These are phyloP conservation scores for Fusarium agapanthi DNA, from an alignment of 2,329 filamentous ascomycete genomes.

Conservation along the genomic window DNA sequence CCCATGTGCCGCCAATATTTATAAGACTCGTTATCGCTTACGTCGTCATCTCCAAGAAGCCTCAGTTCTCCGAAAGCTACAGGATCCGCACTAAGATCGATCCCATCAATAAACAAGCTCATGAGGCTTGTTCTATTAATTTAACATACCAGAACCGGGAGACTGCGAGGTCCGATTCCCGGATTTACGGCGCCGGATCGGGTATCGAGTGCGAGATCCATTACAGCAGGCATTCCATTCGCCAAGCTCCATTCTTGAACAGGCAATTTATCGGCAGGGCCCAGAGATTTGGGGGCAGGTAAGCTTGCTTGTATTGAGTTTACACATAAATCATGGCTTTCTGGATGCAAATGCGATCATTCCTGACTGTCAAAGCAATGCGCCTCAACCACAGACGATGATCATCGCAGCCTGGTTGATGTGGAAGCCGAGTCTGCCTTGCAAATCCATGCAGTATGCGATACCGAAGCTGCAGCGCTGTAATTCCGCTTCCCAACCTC, in stretches of 20 bases:
- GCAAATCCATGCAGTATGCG: background rate
- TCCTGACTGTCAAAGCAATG: background rate
- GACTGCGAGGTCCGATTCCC: background rate
- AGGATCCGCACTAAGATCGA: background rate
- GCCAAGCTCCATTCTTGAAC: background rate
- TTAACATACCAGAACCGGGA: conserved; percentile 1
- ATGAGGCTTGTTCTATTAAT: background rate
- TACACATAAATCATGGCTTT: background rate
- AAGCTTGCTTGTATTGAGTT: background rate
- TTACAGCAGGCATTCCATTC: conserved; percentile 10
- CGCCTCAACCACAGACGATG: background rate
- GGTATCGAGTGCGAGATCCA: conserved; percentile 3
- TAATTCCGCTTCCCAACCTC: conserved; percentile 5
- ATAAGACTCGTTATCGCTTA: background rate
- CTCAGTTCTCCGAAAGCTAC: background rate
- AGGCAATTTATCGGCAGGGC: background rate
- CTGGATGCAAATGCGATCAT: background rate
- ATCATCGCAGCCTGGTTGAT: too few species aligned
- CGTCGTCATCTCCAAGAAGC: background rate
- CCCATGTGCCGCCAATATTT: background rate
- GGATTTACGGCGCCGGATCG: conserved; percentile 7
- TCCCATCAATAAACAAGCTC: background rate
- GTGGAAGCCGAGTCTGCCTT: background rate
- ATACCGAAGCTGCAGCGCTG: background rate
- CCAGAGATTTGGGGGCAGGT: background rate